Evolutionary conservation across 371 early-diverging fungal species (phyloP), one percentile per base, ranked within the genome.

Genomic region (Apophysomyces trapeziformis): DNA sequence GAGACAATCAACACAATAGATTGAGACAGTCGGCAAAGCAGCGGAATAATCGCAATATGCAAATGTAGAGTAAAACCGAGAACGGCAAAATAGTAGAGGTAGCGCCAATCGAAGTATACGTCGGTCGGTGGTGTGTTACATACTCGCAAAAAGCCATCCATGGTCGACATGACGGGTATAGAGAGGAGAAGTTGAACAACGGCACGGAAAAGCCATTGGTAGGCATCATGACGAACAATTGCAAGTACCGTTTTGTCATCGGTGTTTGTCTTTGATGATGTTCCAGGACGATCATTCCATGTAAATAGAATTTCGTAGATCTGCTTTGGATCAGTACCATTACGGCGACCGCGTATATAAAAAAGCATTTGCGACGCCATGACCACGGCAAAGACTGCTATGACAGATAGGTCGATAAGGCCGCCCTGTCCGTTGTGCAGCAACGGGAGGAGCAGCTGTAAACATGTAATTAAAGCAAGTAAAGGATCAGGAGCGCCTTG

Each of bases 141-240:
- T 0, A 67, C 67, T 12, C 74, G 64, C 5, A 77, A 35, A 54
- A 73, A 74, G 4, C 74, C 74, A 41, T 77, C 77, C 16, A 66
- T 38, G 1, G 63, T 47, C 12, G 68, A 41, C 68, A 77, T 71
- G 0, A 68, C 37, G 0, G 72, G 72, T 1, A 74, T 58, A 11
- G 64, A 72, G 7, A 77, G 2, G 1, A 66, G 4, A 0, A 67
- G 18, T n/a, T 65, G 56, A 13, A 57, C 45, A 2, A 64, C 5
- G 5, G 67, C 65, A 9, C 58, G 44, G 1, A 63, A 7, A 1
- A 73, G 38, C 68, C 68, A 73, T 18, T 13, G 36, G 6, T 60
- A 26, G 0, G 69, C 65, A 67, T 73, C 54, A 3, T 26, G 54
- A 14, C 70, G 70, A 11, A 50, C 21, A n/a, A 68, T 68, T 14